Evolutionary conservation across 345 rosid species (phyloP), one percentile per base, ranked within the genome.

Genomic region (Arabis alpina): DNA sequence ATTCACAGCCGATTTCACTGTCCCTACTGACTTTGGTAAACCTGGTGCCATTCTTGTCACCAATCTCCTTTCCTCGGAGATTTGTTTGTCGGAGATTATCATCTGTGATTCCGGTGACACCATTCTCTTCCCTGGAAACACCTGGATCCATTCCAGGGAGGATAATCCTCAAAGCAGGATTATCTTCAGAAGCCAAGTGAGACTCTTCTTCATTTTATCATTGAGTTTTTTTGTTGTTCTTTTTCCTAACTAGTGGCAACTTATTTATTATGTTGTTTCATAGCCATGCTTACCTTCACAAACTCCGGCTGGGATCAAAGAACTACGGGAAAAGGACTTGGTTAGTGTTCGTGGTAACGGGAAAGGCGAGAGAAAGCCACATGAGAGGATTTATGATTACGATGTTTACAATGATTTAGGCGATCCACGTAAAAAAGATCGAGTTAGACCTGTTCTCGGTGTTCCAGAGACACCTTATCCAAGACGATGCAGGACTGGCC

Each of bases 401-500:
- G 98, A 81, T 57, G 69, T 76, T 40, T 91, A 94, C 68, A 89
- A 94, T 15, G 97, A 94, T 76, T 55, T 94, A 61, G 99, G 99
- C 0, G 89, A 88, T 75, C 96, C 97, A 25, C 95, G 88, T 64
- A 80, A 84, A 76, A 25, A n/a, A 25, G 93, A 84, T 36, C 69
- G 81, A 65, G 86, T 85, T 50, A 85, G 99, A 62, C 89, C 97
- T 0, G 85, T 91, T 34, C 52, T 93, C 24, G 87, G 85, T 11
- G 76, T 77, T 54, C 81, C 81, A 66, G 80, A 86, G 71, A 84
- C 79, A 65, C 97, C 97, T 43, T 94, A 94, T 84, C 99, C 99
- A 15, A 78, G 93, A 73, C 88, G 96, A 1, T 94, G 99, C 45
- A 86, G 99, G 76, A 88, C 95, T 49, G 99, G 99, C 41, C 81